Conservation (phyloP, 2,329 filamentous ascomycete species). For the Diaporthe eres region DNA sequence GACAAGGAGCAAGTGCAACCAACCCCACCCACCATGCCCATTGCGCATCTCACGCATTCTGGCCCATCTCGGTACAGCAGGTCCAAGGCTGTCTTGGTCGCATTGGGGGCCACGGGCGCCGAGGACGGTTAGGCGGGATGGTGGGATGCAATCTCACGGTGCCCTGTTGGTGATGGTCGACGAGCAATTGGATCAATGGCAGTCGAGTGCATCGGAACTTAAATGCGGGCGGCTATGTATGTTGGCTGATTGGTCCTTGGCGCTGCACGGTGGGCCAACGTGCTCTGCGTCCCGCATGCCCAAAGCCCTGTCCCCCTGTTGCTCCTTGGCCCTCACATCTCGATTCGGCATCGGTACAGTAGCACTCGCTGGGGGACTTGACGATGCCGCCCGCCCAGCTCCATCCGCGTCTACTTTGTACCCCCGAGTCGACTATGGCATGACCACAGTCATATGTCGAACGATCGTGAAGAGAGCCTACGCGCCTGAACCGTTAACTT, state of each 20-base stretch:
- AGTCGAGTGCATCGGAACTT: conserved; percentile 25
- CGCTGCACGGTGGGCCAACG: conserved; percentile 22
- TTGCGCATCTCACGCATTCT: conserved; percentile 19
- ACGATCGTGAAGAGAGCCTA: not conserved
- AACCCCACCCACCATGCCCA: conserved; percentile 31
- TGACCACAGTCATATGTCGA: not conserved
- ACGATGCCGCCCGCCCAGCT: conserved; percentile 4
- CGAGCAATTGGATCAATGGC: conserved; percentile 28
- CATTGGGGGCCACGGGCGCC: conserved; percentile 18
- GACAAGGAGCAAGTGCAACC: conserved; percentile 12
- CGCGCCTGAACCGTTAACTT: not conserved
- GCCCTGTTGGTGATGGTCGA: conserved; percentile 9
- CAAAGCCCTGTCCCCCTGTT: conserved; percentile 16
- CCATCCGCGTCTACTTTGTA: not conserved
- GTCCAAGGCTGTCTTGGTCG: conserved; percentile 6
- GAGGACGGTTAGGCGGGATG: conserved; percentile 31
- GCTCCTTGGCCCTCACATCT: conserved; percentile 8
- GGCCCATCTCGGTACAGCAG: conserved; percentile 22
- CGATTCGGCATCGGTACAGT: conserved; percentile 13
- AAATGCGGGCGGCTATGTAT: conserved; percentile 30
- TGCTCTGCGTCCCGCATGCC: conserved; percentile 10
- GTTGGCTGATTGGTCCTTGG: conserved; percentile 33
- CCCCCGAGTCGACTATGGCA: not conserved
- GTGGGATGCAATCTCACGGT: conserved; percentile 28
- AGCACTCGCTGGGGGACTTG: not conserved